These are phyloP conservation scores for Suillus subaureus DNA, from an alignment of 768 basidiomycete genomes.

Conservation along the genomic window DNA sequence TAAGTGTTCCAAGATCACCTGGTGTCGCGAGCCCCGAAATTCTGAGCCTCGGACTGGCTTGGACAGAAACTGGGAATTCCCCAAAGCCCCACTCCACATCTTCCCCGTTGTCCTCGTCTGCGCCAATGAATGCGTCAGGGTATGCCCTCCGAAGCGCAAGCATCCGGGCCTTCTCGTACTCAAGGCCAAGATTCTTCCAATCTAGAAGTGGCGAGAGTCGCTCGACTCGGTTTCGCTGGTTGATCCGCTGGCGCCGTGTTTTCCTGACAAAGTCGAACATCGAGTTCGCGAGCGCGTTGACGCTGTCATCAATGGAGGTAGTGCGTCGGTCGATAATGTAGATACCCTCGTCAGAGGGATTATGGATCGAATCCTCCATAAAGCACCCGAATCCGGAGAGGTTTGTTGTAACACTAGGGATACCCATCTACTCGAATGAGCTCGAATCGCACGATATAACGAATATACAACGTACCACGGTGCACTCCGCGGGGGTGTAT, in stretches of 20 bases:
- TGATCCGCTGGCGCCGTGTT: conserved; percentile 95
- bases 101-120: conserved; percentile 50
- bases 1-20: conserved; percentile 89
- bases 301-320: conserved; percentile 90
- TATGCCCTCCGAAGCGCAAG: conserved; percentile 91
- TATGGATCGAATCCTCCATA: conserved; percentile 97
- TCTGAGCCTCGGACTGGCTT: conserved; percentile 84
- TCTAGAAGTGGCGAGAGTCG: conserved; percentile 90
- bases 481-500: conserved; percentile 97
- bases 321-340: conserved; percentile 94
- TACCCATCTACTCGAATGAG: conserved; percentile 75
- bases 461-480: conserved; percentile 67
- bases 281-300: conserved; percentile 75
- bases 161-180: conserved; percentile 95
- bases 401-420: conserved; percentile 96
- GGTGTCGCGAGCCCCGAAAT: conserved; percentile 82
- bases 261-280: conserved; percentile 80
- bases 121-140: conserved; percentile 86
- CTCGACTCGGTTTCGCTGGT: conserved; percentile 98
- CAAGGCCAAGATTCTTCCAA: conserved; percentile 98
- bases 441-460: conserved; percentile 11
- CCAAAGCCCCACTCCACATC: conserved; percentile 28
- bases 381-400: conserved; percentile 97
- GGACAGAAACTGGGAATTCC: conserved; percentile 51
- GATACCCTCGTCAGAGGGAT: conserved; percentile 91